Evolutionary conservation across 345 rosid species (phyloP).

Genomic region (Fremontodendron californicum): DNA sequence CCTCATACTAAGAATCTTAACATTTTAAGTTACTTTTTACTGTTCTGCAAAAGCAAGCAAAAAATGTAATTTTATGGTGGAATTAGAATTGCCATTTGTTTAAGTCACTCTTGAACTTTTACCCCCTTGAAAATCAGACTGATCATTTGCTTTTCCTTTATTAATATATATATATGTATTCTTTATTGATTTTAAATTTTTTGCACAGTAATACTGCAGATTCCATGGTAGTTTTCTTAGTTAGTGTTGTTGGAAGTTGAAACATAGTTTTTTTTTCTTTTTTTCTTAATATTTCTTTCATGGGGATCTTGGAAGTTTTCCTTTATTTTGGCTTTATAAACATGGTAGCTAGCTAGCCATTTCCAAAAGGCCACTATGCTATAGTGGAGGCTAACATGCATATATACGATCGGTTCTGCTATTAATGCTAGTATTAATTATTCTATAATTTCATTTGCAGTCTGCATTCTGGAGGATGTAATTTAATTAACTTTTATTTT

Average conservation of each 20-base stretch:
- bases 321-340: conserved; percentile 17
- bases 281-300: not conserved
- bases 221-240: conserved; percentile 10
- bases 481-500: not conserved
- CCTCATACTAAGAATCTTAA: not conserved
- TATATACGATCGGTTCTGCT: conserved; percentile 23
- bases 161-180: not conserved
- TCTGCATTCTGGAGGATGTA: not conserved
- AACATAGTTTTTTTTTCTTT: not conserved
- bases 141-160: not conserved
- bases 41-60: not conserved
- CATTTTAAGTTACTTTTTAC: not conserved
- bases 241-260: not conserved
- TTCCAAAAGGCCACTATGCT: not conserved
- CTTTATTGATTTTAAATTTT: not conserved
- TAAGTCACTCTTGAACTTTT: not conserved
- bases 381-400: conserved; percentile 56
- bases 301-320: conserved; percentile 20
- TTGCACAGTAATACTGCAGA: not conserved
- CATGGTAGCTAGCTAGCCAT: not conserved
- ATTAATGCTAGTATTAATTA: no score
- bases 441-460: not conserved
- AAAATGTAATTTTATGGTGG: not conserved
- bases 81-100: not conserved
- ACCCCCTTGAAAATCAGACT: not conserved